A percentile compares a stretch with the other conserved stretches of the same genome.
Conservation (phyloP, 2,329 filamentous ascomycete species). For the Alternaria gaisen region DNA sequence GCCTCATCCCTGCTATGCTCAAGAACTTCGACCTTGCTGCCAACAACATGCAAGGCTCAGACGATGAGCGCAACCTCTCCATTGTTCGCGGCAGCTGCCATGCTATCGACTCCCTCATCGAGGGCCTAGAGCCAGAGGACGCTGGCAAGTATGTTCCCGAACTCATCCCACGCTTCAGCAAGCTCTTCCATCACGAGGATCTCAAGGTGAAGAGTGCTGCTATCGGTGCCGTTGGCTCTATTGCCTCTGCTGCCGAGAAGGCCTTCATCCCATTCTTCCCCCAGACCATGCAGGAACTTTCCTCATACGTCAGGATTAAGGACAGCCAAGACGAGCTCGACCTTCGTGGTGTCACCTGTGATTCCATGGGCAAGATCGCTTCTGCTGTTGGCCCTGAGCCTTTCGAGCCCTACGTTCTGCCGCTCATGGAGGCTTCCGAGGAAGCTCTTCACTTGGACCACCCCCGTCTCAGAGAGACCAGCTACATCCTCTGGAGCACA, state of each 20-base stretch:
- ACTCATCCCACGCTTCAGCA: constrained; percentile 84
- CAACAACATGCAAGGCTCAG: constrained; percentile 67
- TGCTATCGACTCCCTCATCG: constrained; percentile 89
- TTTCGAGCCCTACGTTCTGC: constrained; percentile 90
- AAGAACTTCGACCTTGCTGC: constrained; percentile 88
- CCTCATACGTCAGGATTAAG: constrained; percentile 84
- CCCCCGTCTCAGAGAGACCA: constrained; percentile 90
- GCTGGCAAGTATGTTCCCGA: constrained; percentile 83
- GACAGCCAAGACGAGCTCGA: constrained; percentile 89
- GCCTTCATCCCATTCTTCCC: constrained; percentile 92
- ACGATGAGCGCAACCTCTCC: constrained; percentile 77
- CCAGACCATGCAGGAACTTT: constrained; percentile 87
- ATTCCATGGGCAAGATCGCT: constrained; percentile 93
- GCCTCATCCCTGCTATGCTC: constrained; percentile 82
- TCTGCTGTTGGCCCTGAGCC: constrained; percentile 83
- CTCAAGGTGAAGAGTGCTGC: constrained; percentile 89
- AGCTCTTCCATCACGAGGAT: constrained; percentile 83
- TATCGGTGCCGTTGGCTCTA: constrained; percentile 87
- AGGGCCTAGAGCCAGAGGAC: constrained; percentile 81
- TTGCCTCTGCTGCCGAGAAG: constrained; percentile 83
- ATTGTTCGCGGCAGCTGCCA: constrained; percentile 91
- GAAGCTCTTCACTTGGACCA: constrained; percentile 89
- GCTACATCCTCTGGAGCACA: constrained; percentile 95
- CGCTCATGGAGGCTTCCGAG: constrained; percentile 90
- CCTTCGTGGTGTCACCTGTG: constrained; percentile 86